Percentiles rank a stretch among this genome's conserved stretches.
These are phyloP conservation scores for Daphne laureola DNA, from an alignment of 441 rosid species.

Conservation along the genomic window DNA sequence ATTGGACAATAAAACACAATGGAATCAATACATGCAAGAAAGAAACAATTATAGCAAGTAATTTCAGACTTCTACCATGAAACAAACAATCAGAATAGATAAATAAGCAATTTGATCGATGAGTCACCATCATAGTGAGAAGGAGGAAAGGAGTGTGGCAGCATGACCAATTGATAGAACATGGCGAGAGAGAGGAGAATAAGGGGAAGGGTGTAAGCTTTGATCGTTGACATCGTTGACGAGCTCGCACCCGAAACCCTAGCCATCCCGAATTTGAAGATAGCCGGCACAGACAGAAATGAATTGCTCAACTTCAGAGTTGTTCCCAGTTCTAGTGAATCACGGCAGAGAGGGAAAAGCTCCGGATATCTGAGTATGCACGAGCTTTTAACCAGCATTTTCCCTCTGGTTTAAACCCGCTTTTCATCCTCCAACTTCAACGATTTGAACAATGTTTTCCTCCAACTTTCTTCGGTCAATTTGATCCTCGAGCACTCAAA, in stretches of 20 bases:
- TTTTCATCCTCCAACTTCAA: no score
- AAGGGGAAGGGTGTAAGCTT: slow-evolving; percentile 59
- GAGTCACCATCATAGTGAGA: slow-evolving; percentile 66
- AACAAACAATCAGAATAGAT: background rate
- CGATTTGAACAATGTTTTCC: no score
- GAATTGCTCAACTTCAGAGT: no score
- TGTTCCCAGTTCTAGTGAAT: no score
- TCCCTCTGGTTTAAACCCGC: no score
- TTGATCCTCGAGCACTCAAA: no score
- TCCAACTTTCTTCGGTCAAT: no score
- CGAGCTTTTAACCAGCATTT: no score
- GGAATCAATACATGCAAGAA: background rate
- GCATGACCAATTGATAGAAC: slow-evolving; percentile 61
- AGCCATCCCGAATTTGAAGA: slow-evolving; percentile 16
- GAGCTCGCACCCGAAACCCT: slow-evolving; percentile 20
- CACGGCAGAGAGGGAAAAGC: no score
- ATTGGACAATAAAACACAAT: slow-evolving; percentile 9
- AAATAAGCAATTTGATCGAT: background rate
- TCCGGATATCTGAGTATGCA: no score
- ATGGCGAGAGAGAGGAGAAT: slow-evolving; percentile 48
- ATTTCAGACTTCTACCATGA: background rate
- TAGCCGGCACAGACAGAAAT: no score
- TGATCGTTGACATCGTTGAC: slow-evolving; percentile 26
- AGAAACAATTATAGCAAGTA: background rate
- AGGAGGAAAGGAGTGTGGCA: slow-evolving; percentile 64